phyloP scores from a whole-genome alignment of 441 rosid species.

The Syzygium malaccense region DNA sequence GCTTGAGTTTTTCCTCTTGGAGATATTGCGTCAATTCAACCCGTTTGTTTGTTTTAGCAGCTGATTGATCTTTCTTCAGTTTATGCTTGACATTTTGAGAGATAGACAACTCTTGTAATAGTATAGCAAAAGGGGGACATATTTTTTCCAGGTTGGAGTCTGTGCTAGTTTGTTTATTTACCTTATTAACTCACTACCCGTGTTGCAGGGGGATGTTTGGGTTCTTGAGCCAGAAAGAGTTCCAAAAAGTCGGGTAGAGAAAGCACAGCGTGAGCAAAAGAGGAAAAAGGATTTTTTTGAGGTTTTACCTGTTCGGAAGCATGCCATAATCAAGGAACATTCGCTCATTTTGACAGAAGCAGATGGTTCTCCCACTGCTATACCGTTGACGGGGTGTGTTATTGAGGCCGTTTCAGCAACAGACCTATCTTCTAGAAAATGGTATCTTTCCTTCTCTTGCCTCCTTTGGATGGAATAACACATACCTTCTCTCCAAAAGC shows the following conservation, averaged over 20 bases:
- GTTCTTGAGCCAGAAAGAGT: constrained; percentile 60
- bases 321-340: constrained; percentile 47
- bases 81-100: background rate
- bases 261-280: constrained; percentile 45
- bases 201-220: constrained; percentile 71
- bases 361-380: constrained; percentile 34
- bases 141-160: background rate
- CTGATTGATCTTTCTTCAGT: background rate
- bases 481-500: background rate
- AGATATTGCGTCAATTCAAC: background rate
- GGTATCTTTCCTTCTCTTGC: constrained; percentile 27
- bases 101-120: background rate
- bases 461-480: background rate
- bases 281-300: constrained; percentile 47
- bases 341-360: constrained; percentile 41
- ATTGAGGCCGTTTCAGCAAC: constrained; percentile 85
- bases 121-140: background rate
- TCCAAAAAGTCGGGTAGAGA: constrained; percentile 36
- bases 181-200: background rate
- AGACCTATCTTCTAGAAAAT: constrained; percentile 57
- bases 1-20: background rate
- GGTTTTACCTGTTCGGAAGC: constrained; percentile 53
- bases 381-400: constrained; percentile 49
- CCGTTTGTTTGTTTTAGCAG: background rate
- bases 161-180: background rate